phyloP scores from a whole-genome alignment of 306 rosid species.

The Delonix regia region DNA sequence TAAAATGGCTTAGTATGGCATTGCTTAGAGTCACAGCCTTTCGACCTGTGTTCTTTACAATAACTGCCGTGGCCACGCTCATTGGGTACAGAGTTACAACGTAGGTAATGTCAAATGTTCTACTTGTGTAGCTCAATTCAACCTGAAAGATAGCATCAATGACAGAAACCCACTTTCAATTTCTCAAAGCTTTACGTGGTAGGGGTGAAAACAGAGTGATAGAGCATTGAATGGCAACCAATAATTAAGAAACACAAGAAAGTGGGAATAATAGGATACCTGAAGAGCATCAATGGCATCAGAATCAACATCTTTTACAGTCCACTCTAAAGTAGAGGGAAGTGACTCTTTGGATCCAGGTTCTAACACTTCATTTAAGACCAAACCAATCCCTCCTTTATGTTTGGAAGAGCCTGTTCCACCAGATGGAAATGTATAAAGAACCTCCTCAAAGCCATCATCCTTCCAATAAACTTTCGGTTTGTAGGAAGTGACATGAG shows the following conservation, averaged over 20 bases:
- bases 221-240: background rate
- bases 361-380: conserved; percentile 59
- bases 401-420: conserved; percentile 46
- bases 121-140: conserved; percentile 49
- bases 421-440: conserved; percentile 62
- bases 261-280: conserved; percentile 51
- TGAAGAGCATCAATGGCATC: conserved; percentile 95
- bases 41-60: conserved; percentile 66
- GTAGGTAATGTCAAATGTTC: conserved; percentile 67
- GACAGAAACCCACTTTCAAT: background rate
- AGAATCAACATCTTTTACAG: conserved; percentile 73
- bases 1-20: conserved; percentile 83
- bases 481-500: conserved; percentile 86
- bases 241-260: conserved; percentile 20
- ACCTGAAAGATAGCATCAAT: conserved; percentile 38
- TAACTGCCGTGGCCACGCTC: conserved; percentile 91
- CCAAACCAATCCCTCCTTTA: conserved; percentile 86
- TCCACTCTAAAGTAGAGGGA: conserved; percentile 74
- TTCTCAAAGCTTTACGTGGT: background rate
- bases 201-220: conserved; percentile 2
- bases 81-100: conserved; percentile 77
- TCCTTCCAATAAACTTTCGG: conserved; percentile 93
- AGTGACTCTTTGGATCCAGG: conserved; percentile 55
- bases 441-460: conserved; percentile 82
- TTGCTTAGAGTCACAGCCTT: conserved; percentile 62